These are phyloP conservation scores for Scheffersomyces stipitis DNA, from an alignment of 805 yeast genomes.

Conservation along the genomic window DNA sequence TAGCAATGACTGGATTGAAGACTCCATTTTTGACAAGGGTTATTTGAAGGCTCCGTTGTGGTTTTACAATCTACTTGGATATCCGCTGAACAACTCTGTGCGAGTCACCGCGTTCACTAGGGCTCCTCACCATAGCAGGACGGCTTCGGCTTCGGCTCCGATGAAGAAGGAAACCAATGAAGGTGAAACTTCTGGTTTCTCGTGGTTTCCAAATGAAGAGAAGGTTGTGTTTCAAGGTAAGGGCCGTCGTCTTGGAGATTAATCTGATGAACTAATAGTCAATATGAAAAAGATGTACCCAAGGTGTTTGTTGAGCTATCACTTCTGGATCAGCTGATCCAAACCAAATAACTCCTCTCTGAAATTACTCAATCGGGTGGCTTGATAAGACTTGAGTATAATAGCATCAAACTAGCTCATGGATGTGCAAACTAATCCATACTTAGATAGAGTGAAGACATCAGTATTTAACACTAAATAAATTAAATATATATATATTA, in stretches of 20 bases:
- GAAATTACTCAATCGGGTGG: too few species aligned
- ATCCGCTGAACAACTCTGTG: slow-evolving; percentile 19
- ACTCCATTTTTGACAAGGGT: slow-evolving; percentile 52
- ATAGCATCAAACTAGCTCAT: too few species aligned
- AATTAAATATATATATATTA: too few species aligned
- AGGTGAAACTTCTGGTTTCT: slow-evolving; percentile 4
- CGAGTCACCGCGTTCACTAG: slow-evolving; percentile 4
- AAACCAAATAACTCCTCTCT: too few species aligned
- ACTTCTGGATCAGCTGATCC: too few species aligned
- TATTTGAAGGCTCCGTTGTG: slow-evolving; percentile 55
- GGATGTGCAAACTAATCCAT: too few species aligned
- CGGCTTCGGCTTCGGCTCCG: neutral
- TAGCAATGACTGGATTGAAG: slow-evolving; percentile 25
- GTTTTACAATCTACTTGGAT: slow-evolving; percentile 31
- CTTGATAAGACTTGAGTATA: too few species aligned
- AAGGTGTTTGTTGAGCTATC: too few species aligned
- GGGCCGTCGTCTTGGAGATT: slow-evolving; percentile 37
- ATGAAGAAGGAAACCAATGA: slow-evolving; percentile 2
- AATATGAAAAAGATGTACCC: too few species aligned
- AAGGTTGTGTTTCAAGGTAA: slow-evolving; percentile 28
- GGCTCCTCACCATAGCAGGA: neutral
- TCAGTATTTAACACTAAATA: too few species aligned
- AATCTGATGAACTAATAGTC: too few species aligned
- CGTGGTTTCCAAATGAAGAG: slow-evolving; percentile 12
- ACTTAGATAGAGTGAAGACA: too few species aligned